Evolutionary conservation across 768 basidiomycete genomes (phyloP), one percentile per base, ranked within the genome.

Genomic region (Tricholoma hemisulphureum): DNA sequence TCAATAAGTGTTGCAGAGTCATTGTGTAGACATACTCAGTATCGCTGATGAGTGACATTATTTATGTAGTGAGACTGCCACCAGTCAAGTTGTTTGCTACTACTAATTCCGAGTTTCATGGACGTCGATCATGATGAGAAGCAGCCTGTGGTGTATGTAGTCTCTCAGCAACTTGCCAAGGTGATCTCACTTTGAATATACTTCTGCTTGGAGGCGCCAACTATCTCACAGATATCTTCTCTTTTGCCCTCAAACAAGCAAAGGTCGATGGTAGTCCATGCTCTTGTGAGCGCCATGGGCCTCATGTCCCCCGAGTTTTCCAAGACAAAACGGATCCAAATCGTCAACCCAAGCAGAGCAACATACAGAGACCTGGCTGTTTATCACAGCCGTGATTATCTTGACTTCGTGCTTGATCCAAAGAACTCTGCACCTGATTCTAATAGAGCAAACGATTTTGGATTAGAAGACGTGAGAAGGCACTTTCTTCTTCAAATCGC

Each of bases 301-400:
- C 70, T 88, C 20, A 72, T 86, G 57, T 68, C 71, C 7, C 61
- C 71, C 14, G 58, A 66, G 2, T 67, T 67, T 35, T 62, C 69
- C 9, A 20, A 61, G 24, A 61, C 53, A 56, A 57, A 69, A 52
- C 71, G 64, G 10, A 66, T 85, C 20, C 74, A 70, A 34, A 72
- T 88, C 3, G 65, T 89, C 4, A 78, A 78, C 4, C 86, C 89
- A 0, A 62, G 67, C 5, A 76, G 72, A 23, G 91, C 90, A 0
- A 81, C 76, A 0, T 68, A 69, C 57, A 79, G 77, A 32, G 85
- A 89, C 9, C 80, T 96, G 4, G 63, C 75, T 11, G 72, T 74
- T 16, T 95, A 91, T 64, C 93, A 95, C 65, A 84, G 83, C 18
- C 71, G 73, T n/a, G 82, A 83, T 31, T 95, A 88, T 68, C 77